Evolutionary conservation across 805 yeast species (phyloP).

Genomic region (Starmerella potacharoeniae): DNA sequence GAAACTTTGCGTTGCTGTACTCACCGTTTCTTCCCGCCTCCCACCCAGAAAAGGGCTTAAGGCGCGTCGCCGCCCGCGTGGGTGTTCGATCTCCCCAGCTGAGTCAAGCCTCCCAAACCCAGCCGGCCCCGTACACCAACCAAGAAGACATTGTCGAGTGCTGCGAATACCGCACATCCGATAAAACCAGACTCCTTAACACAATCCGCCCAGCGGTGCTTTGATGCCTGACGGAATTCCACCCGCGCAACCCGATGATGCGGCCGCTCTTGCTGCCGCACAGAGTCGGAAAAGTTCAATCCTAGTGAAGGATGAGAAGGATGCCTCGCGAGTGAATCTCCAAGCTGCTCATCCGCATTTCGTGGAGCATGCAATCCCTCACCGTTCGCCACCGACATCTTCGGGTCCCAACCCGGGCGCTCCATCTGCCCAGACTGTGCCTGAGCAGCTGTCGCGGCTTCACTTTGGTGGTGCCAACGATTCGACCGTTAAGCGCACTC

Average conservation of each 20-base stretch:
- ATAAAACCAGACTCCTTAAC: neutral
- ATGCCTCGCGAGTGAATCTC: constrained; percentile 6
- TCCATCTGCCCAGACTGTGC: neutral
- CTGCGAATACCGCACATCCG: neutral
- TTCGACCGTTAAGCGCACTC: neutral
- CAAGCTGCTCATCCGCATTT: constrained; percentile 23
- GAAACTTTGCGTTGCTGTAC: neutral
- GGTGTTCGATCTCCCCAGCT: neutral
- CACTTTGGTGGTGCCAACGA: constrained; percentile 5
- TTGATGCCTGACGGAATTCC: neutral
- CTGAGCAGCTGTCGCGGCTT: constrained; percentile 6
- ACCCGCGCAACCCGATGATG: neutral
- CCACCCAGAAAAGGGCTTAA: neutral
- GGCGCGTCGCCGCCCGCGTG: neutral
- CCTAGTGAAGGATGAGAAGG: constrained; percentile 19
- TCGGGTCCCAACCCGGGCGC: neutral
- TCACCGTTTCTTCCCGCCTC: neutral
- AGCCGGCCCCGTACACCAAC: neutral
- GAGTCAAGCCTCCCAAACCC: constrained; percentile 4
- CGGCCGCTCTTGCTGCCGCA: neutral
- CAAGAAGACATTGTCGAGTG: neutral
- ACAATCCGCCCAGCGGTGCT: neutral
- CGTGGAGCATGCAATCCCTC: constrained; percentile 18
- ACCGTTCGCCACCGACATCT: constrained; percentile 9
- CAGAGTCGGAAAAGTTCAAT: constrained; percentile 21